Conservation (phyloP, 768 basidiomycete genomes). For the Lactifluus subvellereus region DNA sequence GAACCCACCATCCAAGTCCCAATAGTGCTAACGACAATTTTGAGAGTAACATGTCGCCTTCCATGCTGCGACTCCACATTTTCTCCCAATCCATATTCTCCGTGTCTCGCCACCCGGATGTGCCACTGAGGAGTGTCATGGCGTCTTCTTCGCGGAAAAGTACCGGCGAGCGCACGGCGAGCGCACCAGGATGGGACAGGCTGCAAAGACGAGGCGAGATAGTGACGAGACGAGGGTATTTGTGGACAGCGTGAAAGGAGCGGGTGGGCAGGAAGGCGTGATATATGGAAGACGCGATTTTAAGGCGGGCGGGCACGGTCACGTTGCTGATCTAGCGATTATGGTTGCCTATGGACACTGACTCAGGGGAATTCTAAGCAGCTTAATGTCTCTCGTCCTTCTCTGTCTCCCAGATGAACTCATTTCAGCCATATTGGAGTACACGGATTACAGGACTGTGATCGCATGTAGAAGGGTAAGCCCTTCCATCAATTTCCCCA, state of each 20-base stretch:
- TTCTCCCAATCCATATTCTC: slow-evolving; percentile 44
- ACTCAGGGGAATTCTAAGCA: too few relatives aligned
- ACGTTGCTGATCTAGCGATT: too few relatives aligned
- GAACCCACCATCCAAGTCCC: slow-evolving; percentile 27
- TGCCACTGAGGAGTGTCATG: slow-evolving; percentile 53
- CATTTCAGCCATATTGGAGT: neutral
- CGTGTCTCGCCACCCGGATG: slow-evolving; percentile 47
- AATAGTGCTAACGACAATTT: slow-evolving; percentile 35
- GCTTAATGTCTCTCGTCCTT: neutral
- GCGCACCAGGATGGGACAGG: slow-evolving; percentile 21
- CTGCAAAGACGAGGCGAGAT: slow-evolving; percentile 28
- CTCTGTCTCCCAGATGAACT: slow-evolving; percentile 1
- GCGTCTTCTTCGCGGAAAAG: slow-evolving; percentile 41
- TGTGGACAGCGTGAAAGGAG: slow-evolving; percentile 47
- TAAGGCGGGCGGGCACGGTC: slow-evolving; percentile 15
- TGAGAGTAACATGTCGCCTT: slow-evolving; percentile 25
- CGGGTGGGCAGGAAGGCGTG: slow-evolving; percentile 27
- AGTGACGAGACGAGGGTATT: slow-evolving; percentile 35
- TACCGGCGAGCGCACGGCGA: slow-evolving; percentile 53
- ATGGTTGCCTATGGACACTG: too few relatives aligned
- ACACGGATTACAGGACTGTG: neutral
- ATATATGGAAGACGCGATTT: slow-evolving; percentile 14
- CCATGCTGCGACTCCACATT: slow-evolving; percentile 39
- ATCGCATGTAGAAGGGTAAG: neutral
- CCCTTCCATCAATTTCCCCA: neutral